Evolutionary conservation across 139 green algal genomes (phyloP), one percentile per base, ranked within the genome.

Genomic region (Coccomyxa sp.): DNA sequence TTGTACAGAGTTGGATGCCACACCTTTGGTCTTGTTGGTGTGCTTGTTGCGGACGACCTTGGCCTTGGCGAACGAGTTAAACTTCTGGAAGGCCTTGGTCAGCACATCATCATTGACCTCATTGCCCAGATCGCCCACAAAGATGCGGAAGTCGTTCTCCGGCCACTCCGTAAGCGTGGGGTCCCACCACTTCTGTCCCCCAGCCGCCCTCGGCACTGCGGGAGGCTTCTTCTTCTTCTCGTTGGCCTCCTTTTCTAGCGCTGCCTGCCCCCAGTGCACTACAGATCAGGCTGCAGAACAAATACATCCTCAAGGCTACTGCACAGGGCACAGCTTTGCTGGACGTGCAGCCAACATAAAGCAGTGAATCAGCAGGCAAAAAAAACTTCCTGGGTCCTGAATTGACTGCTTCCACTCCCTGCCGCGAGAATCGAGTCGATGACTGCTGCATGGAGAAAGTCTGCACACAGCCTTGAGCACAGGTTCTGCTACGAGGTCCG

Each of bases 71-170:
- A 98, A 98, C n/a, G 91, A 93, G 0, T 91, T 67, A 86, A 96
- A 99, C 63, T 93, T 93, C 14, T 77, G 63, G 82, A 98, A 98
- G 3, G 96, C 91, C 76, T 96, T 93, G 0, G 81, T 81, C 74
- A 99, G 90, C 28, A 95, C 82, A 10, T 97, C 93, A 81, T 99
- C 96, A 31, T 92, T 97, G 28, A 92, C 88, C 86, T 99, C 96
- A 79, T 96, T 96, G 9, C 95, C 97, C 83, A 99, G 86, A 89
- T 99, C 92, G 25, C 97, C 97, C 60, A 98, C 97, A 89, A 99
- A 99, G 58, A 99, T 96, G 13, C 96, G 80, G 87, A 94, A 94
- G 88, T 99, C 96, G 82, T 99, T 95, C 38, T 98, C 93, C 0
- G 94, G 92, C 96, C 96, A 98, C 59, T 98, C 96, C 60, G 85